Evolutionary conservation across 805 yeast genomes (phyloP).

Genomic region (Zygosaccharomyces gambellarensis): DNA sequence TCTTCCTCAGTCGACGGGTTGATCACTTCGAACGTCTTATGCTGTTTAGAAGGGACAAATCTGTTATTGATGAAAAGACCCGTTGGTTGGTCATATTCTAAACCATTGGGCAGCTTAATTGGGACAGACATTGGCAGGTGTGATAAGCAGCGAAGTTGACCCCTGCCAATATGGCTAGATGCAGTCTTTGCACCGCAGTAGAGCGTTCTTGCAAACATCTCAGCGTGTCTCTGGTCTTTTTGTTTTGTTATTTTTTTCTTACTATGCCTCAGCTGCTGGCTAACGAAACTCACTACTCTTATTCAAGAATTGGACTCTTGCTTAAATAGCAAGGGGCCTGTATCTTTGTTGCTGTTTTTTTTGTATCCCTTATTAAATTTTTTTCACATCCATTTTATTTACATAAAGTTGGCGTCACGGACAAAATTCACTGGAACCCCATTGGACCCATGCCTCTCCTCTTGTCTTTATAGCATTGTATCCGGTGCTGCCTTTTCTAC

Average conservation of each 20-base stretch:
- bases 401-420: background rate
- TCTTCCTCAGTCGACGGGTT: constrained; percentile 73
- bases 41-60: constrained; percentile 56
- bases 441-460: background rate
- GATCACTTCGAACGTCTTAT: constrained; percentile 55
- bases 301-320: background rate
- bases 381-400: background rate
- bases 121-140: constrained; percentile 42
- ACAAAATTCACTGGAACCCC: background rate
- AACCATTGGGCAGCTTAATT: constrained; percentile 69
- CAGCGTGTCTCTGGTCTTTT: background rate
- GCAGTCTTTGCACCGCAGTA: constrained; percentile 7
- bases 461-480: background rate
- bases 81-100: constrained; percentile 68
- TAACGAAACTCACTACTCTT: no score
- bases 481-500: background rate
- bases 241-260: no score
- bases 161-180: constrained; percentile 8
- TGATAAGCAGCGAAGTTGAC: constrained; percentile 31
- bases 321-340: background rate
- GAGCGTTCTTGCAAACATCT: constrained; percentile 12
- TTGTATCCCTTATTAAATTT: no score
- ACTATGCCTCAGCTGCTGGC: no score
- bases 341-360: no score
- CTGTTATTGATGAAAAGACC: constrained; percentile 80